Base-by-base conservation (phyloP, 345 rosid genomes). In the Rhodomyrtus tomentosa region DNA sequence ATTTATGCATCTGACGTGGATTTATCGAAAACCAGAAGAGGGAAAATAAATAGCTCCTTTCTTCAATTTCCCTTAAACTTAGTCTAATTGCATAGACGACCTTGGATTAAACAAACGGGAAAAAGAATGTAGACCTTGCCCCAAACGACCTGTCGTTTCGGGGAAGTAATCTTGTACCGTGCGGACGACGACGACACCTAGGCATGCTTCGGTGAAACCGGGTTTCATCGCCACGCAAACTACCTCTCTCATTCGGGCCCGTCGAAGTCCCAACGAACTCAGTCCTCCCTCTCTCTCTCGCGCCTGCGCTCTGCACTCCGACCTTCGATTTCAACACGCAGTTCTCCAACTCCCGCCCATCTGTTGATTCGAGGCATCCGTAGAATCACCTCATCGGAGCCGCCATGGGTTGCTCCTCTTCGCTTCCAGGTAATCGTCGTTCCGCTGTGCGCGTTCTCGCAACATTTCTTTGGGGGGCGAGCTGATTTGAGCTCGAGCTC, bases 401-500 rank as follows among this genome's bases (percentile, higher is more conserved):
- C 22, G 50, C 80, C 85, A 96, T 95, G 99, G 99, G 99, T 86
- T 96, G 99, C 88, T 86, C 96, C 83, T 91, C 96, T 88, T 96
- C 99, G 87, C 92, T 94, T 87, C 99, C 96, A 84, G 96, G 98
- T 94, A 87, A 85, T 81, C 42, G 18, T 21, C 54, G 25, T 20
- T 8, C 42, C 76, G 76, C 76, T 22, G 45, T 5, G 22, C 22
- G 58, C 14, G 45, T 16, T 16, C 42, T 8, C 74, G 42, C 42
- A 11, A 62, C 74, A 10, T 1, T 36, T 38, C 24, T 42, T 32
- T 40, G 42, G 1, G 1, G 24, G 76, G 74, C 40, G 24, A 32
- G 42, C 76, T 38, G 76, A 68, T 32, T 18, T 38, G 76, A 32
- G 76, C 45, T 68, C 76, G 76, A 68, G 76, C 6, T 68, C 42